A percentile compares a stretch with the other conserved stretches of the same genome.
phyloP scores from a whole-genome alignment of 2,329 filamentous ascomycete species.

The Rhinocladiella similis region DNA sequence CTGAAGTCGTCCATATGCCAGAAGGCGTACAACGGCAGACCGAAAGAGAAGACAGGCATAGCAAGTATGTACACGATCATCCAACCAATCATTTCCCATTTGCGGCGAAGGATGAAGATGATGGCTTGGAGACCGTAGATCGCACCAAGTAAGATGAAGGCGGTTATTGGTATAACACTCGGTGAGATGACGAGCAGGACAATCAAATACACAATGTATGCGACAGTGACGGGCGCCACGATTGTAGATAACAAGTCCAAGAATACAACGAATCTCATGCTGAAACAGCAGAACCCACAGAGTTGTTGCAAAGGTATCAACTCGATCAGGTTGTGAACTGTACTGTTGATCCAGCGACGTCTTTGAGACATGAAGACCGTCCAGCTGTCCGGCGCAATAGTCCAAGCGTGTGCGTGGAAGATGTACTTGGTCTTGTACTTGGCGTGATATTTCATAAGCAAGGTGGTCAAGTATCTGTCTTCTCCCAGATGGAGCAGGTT shows the following conservation, averaged over 20 bases:
- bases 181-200: slow-evolving; percentile 65
- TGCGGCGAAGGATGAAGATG: slow-evolving; percentile 93
- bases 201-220: slow-evolving; percentile 87
- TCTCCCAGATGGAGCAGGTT: slow-evolving; percentile 95
- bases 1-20: slow-evolving; percentile 99
- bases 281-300: slow-evolving; percentile 99
- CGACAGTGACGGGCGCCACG: slow-evolving; percentile 86
- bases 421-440: slow-evolving; percentile 99
- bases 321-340: slow-evolving; percentile 95
- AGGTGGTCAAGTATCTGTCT: slow-evolving; percentile 93
- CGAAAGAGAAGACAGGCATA: slow-evolving; percentile 88
- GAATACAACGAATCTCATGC: slow-evolving; percentile 97
- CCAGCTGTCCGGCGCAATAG: slow-evolving; percentile 93
- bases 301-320: slow-evolving; percentile 90
- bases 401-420: slow-evolving; percentile 89
- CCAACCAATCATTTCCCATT: slow-evolving; percentile 99
- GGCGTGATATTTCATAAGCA: slow-evolving; percentile 86
- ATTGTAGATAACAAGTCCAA: slow-evolving; percentile 89
- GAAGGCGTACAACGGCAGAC: slow-evolving; percentile 88
- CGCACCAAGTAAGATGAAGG: slow-evolving; percentile 88
- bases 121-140: slow-evolving; percentile 96
- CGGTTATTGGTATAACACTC: slow-evolving; percentile 72
- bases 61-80: slow-evolving; percentile 95
- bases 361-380: slow-evolving; percentile 93
- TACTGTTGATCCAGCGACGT: slow-evolving; percentile 99